A percentile compares a stretch with the other conserved stretches of the same genome.
These are phyloP conservation scores for Rhodotorula sphaerocarpa DNA, from an alignment of 768 basidiomycete species.

Conservation along the genomic window DNA sequence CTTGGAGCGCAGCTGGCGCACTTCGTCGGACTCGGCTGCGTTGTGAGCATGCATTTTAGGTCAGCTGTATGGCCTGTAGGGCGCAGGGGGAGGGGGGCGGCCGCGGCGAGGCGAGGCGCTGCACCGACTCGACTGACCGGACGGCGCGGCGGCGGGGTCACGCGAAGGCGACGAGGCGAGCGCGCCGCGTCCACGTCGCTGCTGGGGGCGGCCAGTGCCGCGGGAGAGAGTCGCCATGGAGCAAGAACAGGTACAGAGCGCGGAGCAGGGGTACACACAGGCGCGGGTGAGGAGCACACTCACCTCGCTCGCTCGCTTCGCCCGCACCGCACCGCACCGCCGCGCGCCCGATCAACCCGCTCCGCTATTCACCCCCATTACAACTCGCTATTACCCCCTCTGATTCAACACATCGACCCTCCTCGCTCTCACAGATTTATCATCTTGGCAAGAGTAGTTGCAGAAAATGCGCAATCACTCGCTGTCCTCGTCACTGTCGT, in stretches of 20 bases:
- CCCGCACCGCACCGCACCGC: no score
- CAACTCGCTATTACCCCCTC: no score
- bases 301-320: no score
- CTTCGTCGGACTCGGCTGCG: slow-evolving; percentile 30
- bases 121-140: background rate
- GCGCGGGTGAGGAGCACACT: no score
- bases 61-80: background rate
- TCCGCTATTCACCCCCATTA: no score
- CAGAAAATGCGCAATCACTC: background rate
- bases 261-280: no score
- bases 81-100: background rate
- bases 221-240: background rate
- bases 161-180: slow-evolving; percentile 3
- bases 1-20: slow-evolving; percentile 28
- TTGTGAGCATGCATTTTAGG: rapidly evolving
- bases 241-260: no score
- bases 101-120: background rate
- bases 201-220: slow-evolving; percentile 18
- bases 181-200: slow-evolving; percentile 17
- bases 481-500: slow-evolving; percentile 46
- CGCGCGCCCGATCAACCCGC: no score
- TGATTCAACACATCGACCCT: no score
- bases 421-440: no score
- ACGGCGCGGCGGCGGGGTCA: slow-evolving; percentile 1
- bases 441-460: no score